Evolutionary conservation across 352 stramenopile species (phyloP).

Genomic region (Phytophthora boehmeriae): DNA sequence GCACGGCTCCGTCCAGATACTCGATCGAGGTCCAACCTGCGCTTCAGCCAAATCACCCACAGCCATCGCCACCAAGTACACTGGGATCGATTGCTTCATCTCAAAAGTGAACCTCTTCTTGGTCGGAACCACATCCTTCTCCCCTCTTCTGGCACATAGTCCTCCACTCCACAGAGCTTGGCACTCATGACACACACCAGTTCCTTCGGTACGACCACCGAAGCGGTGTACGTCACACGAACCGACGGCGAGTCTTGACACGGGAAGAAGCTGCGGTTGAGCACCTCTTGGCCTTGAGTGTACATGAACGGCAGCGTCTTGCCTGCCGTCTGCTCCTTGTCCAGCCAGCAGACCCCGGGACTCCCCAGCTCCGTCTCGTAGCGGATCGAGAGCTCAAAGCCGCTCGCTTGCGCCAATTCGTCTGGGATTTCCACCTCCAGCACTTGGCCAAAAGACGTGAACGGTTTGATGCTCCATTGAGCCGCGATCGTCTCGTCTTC

Average conservation of each 20-base stretch:
- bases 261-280: slow-evolving; percentile 85
- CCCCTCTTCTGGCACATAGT: slow-evolving; percentile 22
- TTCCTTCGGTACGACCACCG: slow-evolving; percentile 91
- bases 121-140: slow-evolving; percentile 12
- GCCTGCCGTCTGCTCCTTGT: slow-evolving; percentile 83
- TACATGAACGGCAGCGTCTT: slow-evolving; percentile 84
- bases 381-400: slow-evolving; percentile 47
- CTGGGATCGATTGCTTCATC: slow-evolving; percentile 84
- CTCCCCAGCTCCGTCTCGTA: slow-evolving; percentile 75
- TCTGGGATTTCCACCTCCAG: slow-evolving; percentile 58
- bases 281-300: slow-evolving; percentile 87
- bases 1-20: slow-evolving; percentile 83
- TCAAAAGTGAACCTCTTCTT: slow-evolving; percentile 70
- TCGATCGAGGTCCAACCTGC: slow-evolving; percentile 69
- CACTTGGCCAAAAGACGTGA: slow-evolving; percentile 67
- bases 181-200: slow-evolving; percentile 91
- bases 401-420: slow-evolving; percentile 11
- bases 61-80: slow-evolving; percentile 86
- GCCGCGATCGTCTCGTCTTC: slow-evolving; percentile 21
- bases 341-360: slow-evolving; percentile 81
- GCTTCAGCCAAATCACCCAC: slow-evolving; percentile 77
- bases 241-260: slow-evolving; percentile 94
- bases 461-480: slow-evolving; percentile 56
- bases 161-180: slow-evolving; percentile 42
- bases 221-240: slow-evolving; percentile 95